Evolutionary conservation across 441 rosid genomes (phyloP).

Genomic region (Syzygium syzygioides): DNA sequence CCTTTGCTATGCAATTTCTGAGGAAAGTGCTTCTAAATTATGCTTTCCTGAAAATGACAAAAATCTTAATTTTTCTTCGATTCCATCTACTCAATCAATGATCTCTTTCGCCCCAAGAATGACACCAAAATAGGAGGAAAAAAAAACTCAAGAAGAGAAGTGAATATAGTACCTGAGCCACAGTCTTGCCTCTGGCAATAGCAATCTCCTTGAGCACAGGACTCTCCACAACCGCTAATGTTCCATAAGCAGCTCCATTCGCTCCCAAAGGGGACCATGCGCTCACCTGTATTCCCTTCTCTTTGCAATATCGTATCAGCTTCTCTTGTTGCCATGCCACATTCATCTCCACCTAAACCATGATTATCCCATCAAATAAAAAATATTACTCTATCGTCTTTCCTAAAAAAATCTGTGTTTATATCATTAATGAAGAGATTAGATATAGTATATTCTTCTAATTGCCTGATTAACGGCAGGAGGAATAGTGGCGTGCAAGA

Average conservation of each 20-base stretch:
- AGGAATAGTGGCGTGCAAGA: slow-evolving; percentile 9
- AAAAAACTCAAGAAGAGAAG: too few relatives aligned
- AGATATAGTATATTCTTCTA: too few relatives aligned
- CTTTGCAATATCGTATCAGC: background rate
- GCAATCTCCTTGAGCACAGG: slow-evolving; percentile 18
- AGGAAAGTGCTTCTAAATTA: too few relatives aligned
- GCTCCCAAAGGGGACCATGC: background rate
- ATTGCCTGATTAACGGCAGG: slow-evolving; percentile 25
- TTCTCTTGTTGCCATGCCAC: background rate
- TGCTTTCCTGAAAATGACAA: too few relatives aligned
- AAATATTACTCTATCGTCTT: background rate
- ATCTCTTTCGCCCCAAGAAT: too few relatives aligned
- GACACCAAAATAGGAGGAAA: too few relatives aligned
- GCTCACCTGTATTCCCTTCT: background rate
- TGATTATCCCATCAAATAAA: background rate
- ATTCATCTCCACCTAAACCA: background rate
- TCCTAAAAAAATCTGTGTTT: background rate
- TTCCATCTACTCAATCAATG: too few relatives aligned
- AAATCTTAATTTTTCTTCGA: too few relatives aligned
- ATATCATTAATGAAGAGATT: too few relatives aligned
- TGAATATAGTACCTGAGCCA: background rate
- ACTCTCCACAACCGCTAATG: slow-evolving; percentile 22
- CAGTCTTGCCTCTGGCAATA: background rate
- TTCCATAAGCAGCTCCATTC: background rate
- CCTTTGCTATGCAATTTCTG: too few relatives aligned